These are phyloP conservation scores for Murraya paniculata DNA, from an alignment of 345 rosid genomes.

Conservation along the genomic window DNA sequence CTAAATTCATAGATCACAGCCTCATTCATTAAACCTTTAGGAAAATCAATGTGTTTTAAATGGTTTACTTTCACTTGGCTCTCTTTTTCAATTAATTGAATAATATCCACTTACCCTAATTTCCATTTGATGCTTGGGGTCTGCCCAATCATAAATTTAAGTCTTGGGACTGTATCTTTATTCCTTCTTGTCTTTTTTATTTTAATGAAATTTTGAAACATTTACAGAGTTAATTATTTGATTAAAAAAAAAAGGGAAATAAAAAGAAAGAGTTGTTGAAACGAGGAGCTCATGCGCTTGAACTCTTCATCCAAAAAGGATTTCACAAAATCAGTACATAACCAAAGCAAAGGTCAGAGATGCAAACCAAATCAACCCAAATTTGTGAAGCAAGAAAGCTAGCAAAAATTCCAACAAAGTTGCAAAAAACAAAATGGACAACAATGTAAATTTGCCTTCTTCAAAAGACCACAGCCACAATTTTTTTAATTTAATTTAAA, in stretches of 20 bases:
- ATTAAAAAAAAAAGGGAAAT: not conserved
- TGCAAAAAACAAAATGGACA: not conserved
- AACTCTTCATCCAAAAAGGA: not conserved
- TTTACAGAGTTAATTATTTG: not conserved
- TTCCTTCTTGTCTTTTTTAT: no score
- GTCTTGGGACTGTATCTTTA: no score
- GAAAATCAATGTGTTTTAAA: not conserved
- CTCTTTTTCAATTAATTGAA: not conserved
- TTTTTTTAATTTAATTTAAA: not conserved
- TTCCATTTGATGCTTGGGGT: no score
- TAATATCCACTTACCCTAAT: no score
- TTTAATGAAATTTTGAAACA: no score
- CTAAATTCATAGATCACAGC: not conserved
- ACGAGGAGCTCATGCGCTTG: conserved; percentile 5
- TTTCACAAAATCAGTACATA: not conserved
- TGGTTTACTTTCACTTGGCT: not conserved
- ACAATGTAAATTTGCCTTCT: not conserved
- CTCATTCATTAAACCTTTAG: not conserved
- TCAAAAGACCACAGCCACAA: not conserved
- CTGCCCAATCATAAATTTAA: no score
- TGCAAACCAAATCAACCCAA: conserved; percentile 1
- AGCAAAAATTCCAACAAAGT: not conserved
- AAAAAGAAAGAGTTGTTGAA: not conserved
- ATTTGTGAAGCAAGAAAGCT: not conserved
- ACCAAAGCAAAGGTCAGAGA: not conserved